Base-by-base conservation (phyloP, 2,329 filamentous ascomycete genomes). In the Monilinia vaccinii-corymbosi region DNA sequence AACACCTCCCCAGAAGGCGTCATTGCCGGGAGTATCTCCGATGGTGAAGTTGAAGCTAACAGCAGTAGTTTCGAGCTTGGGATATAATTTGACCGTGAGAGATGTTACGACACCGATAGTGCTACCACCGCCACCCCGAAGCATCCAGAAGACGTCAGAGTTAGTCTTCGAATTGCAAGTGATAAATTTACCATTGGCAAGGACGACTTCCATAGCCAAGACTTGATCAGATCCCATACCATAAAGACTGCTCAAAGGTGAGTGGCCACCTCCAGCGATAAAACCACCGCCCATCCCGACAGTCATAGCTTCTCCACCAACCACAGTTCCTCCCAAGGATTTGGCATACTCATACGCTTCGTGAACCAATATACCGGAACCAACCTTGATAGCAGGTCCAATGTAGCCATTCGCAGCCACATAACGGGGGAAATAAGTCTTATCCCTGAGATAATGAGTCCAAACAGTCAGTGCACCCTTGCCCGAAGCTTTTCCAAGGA, bases 71-170 rank as follows among this genome's bases (percentile, higher is more conserved):
- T 70, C 69, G 0, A 70, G 68, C 2, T 69, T 69, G 1, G 76
- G 77, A 0, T 77, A 74, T 0, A 79, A 78, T 62, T 79, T 78
- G n/a, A 82, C 68, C 0, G 81, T 84, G 40, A 86, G 71, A 0
- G 81, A 83, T 1, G 77, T 78, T n/a, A 86, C 77, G 1, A 87
- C 75, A 0, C 81, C 84, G 65, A 84, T 87, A 0, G 81, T 86
- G 16, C 60, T 61, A 13, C 63, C 62, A 18, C 68, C 67, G 18
- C 66, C 68, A 11, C 68, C 68, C 2, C 66, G 63, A 16, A 70
- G 62, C 36, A 63, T 63, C 63, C 65, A 70, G 59, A 65, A 70
- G 9, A 70, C 18, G 28, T 68, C 65, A 11, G 64, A 18, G 28
- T 70, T 66, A 4, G 51, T 46, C 6, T 56, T 65, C 36, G 61